Evolutionary conservation across 495 filamentous ascomycete genomes (phyloP).

Genomic region (Chaetomium cochliodes): DNA sequence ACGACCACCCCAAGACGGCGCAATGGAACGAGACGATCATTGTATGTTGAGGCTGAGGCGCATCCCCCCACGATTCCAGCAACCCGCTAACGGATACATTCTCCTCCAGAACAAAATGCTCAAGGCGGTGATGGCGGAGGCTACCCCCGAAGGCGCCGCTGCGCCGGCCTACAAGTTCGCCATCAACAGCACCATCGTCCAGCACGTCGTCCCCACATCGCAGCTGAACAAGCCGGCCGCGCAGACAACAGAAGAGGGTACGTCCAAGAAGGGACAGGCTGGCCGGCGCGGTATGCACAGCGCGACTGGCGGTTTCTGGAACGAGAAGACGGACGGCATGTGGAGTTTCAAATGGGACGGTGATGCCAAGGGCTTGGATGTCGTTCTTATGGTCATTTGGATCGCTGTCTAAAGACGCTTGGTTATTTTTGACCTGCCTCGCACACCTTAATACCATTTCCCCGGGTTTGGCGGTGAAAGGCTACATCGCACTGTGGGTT

Average conservation of each 20-base stretch:
- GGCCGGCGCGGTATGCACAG: conserved; percentile 94
- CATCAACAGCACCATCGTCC: conserved; percentile 97
- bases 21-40: conserved; percentile 91
- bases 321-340: conserved; percentile 95
- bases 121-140: conserved; percentile 78
- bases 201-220: conserved; percentile 66
- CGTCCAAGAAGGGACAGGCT: conserved; percentile 59
- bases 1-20: conserved; percentile 77
- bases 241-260: conserved; percentile 29
- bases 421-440: not conserved
- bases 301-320: conserved; percentile 93
- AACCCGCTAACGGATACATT: not conserved
- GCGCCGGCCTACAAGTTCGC: conserved; percentile 75
- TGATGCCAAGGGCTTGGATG: conserved; percentile 81
- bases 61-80: not conserved
- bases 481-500: not conserved
- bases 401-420: conserved; percentile 53
- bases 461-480: not conserved
- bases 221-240: conserved; percentile 49
- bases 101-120: conserved; percentile 73
- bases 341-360: conserved; percentile 96
- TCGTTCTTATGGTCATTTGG: conserved; percentile 91
- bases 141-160: conserved; percentile 56
- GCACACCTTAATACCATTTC: conserved; percentile 5
- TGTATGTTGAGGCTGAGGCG: conserved; percentile 50